A percentile compares a stretch with the other conserved stretches of the same genome.
Conservation (phyloP, 305 asterid genomes). For the Fraxinus platypoda region DNA sequence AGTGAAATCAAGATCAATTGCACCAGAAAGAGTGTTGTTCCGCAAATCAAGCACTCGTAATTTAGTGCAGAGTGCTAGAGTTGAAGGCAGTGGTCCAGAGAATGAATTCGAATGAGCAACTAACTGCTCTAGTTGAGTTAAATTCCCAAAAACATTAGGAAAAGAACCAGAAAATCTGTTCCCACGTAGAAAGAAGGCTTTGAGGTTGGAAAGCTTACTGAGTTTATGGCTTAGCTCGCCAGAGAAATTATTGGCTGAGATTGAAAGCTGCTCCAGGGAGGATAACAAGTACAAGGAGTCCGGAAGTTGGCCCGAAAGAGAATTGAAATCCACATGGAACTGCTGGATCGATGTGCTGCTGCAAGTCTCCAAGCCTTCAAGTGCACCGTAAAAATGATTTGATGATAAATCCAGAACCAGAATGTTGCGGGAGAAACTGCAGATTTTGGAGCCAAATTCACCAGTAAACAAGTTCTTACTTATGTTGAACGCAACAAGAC, state of each 20-base stretch:
- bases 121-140: constrained; percentile 56
- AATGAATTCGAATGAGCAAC: constrained; percentile 69
- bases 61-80: constrained; percentile 55
- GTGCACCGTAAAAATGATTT: constrained; percentile 54
- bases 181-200: constrained; percentile 42
- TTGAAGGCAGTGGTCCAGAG: constrained; percentile 67
- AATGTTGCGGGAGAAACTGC: constrained; percentile 41
- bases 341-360: constrained; percentile 37
- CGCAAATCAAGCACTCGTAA: constrained; percentile 65
- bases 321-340: constrained; percentile 62
- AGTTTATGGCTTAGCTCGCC: constrained; percentile 61
- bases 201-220: constrained; percentile 70
- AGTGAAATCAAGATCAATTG: constrained; percentile 63
- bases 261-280: constrained; percentile 62
- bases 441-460: constrained; percentile 35
- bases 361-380: constrained; percentile 56
- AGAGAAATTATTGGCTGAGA: constrained; percentile 59
- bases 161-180: constrained; percentile 62
- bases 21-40: constrained; percentile 33
- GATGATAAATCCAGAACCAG: constrained; percentile 60
- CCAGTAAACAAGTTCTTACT: constrained; percentile 36
- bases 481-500: constrained; percentile 59
- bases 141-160: constrained; percentile 75
- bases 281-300: constrained; percentile 52
- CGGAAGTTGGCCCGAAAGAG: constrained; percentile 63